Evolutionary conservation across 352 stramenopile genomes (phyloP).

Genomic region (Phytopythium ostracodes): DNA sequence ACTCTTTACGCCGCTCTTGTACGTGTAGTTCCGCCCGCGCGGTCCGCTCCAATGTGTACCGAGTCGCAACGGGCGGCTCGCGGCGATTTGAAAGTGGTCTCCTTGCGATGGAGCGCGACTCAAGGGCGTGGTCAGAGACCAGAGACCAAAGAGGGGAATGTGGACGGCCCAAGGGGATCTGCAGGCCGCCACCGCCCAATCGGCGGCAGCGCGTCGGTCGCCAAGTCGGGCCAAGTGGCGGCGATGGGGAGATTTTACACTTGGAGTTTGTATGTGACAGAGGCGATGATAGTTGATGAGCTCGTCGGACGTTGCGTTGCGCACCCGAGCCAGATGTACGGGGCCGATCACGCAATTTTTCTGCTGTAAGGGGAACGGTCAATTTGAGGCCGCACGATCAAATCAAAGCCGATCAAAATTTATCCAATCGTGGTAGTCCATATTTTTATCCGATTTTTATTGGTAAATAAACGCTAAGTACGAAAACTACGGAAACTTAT

Average conservation of each 20-base stretch:
- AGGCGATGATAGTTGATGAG: neutral
- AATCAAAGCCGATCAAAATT: too few relatives aligned
- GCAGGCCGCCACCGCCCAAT: too few relatives aligned
- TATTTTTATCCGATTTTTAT: too few relatives aligned
- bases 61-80: neutral
- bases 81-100: neutral
- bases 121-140: neutral
- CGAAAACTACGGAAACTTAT: too few relatives aligned
- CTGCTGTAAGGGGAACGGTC: too few relatives aligned
- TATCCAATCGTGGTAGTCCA: too few relatives aligned
- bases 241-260: neutral
- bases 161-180: neutral
- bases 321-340: neutral
- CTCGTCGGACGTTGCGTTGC: neutral
- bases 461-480: too few relatives aligned
- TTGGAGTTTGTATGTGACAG: neutral
- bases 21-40: too few relatives aligned
- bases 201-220: neutral
- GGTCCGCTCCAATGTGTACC: too few relatives aligned
- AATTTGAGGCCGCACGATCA: too few relatives aligned
- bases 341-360: too few relatives aligned
- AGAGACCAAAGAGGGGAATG: too few relatives aligned
- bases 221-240: neutral
- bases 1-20: slow-evolving; percentile 2
- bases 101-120: neutral